A percentile compares a stretch with the other conserved stretches of the same genome.
Evolutionary conservation across 148 eudicot genomes (phyloP).

Genomic region (Euryodendron excelsum): DNA sequence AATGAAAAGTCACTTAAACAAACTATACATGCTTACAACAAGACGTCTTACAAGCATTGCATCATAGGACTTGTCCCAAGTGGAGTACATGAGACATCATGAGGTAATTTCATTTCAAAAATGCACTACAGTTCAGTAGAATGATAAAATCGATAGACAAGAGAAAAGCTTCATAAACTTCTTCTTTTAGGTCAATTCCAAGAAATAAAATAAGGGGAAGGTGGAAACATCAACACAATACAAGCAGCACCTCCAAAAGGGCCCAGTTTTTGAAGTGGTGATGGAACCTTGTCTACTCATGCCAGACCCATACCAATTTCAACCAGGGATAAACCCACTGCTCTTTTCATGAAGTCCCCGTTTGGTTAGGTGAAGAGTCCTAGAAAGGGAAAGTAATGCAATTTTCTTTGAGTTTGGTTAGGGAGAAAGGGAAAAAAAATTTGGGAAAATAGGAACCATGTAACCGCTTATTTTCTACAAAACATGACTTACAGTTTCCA

Average conservation of each 20-base stretch:
- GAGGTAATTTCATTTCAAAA: neutral
- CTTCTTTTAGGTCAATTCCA: neutral
- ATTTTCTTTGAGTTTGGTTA: neutral
- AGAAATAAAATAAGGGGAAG: neutral
- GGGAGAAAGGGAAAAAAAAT: neutral
- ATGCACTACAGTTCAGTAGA: neutral
- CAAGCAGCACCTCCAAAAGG: neutral
- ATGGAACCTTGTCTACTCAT: neutral
- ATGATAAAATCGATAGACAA: neutral
- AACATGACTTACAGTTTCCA: neutral
- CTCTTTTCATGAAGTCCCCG: neutral
- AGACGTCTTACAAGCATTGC: neutral
- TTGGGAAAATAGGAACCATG: neutral
- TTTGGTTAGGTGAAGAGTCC: neutral
- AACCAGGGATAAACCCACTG: too few relatives aligned
- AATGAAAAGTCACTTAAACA: neutral
- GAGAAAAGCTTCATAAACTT: neutral
- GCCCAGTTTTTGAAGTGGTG: neutral
- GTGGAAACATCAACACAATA: neutral
- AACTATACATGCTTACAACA: neutral
- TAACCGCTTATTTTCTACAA: neutral
- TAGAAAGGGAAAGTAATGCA: neutral
- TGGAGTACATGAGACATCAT: neutral
- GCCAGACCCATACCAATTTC: neutral
- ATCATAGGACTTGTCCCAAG: neutral